Conservation (phyloP, 2,329 filamentous ascomycete genomes). For the Sporothrix sp. region DNA sequence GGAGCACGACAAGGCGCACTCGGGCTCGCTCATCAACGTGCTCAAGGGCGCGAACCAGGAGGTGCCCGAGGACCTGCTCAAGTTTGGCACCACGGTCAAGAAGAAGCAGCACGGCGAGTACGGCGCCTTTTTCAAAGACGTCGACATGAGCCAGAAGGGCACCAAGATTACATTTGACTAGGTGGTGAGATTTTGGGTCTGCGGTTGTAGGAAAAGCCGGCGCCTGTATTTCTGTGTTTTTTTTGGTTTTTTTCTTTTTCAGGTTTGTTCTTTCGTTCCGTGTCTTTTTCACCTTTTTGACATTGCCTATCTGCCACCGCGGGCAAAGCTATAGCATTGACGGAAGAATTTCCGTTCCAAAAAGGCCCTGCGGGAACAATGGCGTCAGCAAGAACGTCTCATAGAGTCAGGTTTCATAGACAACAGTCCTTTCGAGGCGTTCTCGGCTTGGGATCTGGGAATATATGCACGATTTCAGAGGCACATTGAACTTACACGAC, state of each 20-base stretch:
- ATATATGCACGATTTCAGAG: not conserved
- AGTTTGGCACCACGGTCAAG: slow-evolving; percentile 97
- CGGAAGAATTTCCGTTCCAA: slow-evolving; percentile 46
- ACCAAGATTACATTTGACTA: slow-evolving; percentile 89
- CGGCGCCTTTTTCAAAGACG: slow-evolving; percentile 90
- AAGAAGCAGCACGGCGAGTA: slow-evolving; percentile 96
- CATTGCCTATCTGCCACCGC: slow-evolving; percentile 4
- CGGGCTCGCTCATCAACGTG: slow-evolving; percentile 88
- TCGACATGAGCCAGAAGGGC: slow-evolving; percentile 70
- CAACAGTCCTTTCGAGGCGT: slow-evolving; percentile 1
- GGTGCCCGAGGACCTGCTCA: slow-evolving; percentile 82
- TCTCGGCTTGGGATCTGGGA: slow-evolving; percentile 1
- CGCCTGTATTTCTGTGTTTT: not conserved
- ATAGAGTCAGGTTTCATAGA: slow-evolving; percentile 5
- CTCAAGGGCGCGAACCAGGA: slow-evolving; percentile 85
- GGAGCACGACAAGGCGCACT: slow-evolving; percentile 84
- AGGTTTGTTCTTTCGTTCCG: not conserved
- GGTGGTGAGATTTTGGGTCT: too few relatives aligned
- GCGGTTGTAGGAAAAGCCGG: too few relatives aligned
- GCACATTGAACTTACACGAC: slow-evolving; percentile 43
- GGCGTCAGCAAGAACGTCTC: slow-evolving; percentile 5
- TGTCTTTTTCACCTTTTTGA: not conserved
- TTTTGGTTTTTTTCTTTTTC: not conserved
- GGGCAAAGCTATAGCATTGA: slow-evolving; percentile 31
- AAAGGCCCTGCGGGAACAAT: slow-evolving; percentile 33